Evolutionary conservation across 2,329 filamentous ascomycete genomes (phyloP), one percentile per base, ranked within the genome.

Genomic region (Nemania sp.): DNA sequence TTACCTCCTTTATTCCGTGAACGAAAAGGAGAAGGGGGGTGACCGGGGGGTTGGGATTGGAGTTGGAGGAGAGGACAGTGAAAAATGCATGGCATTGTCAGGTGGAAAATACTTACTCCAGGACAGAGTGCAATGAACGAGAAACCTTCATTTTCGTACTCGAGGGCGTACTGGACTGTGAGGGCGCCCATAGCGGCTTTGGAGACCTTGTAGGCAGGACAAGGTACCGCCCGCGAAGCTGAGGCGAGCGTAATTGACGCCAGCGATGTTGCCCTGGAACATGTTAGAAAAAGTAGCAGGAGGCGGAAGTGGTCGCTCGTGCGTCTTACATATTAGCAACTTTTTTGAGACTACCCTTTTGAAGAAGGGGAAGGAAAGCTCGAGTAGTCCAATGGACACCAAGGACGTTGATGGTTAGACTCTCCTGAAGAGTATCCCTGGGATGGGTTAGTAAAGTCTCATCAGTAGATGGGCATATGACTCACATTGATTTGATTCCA

Each of bases 161-260:
- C 69, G 6, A 70, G 42, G 0, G 74, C 70, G 41, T 73, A 78
- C 54, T 77, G 75, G 0, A 73, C 68, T 1, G 75, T 80, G 30
- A 80, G 60, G 66, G 75, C 74, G 54, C 78, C 77, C 55, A 79
- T 50, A 0, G 76, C 76, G 0, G 77, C 72, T 56, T 80, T 80
- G 14, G 73, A 72, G 57, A 79, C 70, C 42, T 62, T 62, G 48
- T 62, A 62, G 9, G 54, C 49, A 5, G 60, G 60, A 7, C 43
- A 49, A 9, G 54, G 76, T 72, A 68, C 75, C 75, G 1, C 71
- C 62, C 7, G 70, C 68, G 0, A 49, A 37, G 0, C 66, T 61
- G 12, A 63, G 47, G 17, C 51, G 14, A 51, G 24, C 9, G 53
- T 31, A n/a, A 59, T 59, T 14, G 65, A 63, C 20, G 17, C 34